Evolutionary conservation across 306 rosid species (phyloP), one percentile per base, ranked within the genome.

Genomic region (Casuarina equisetifolia): DNA sequence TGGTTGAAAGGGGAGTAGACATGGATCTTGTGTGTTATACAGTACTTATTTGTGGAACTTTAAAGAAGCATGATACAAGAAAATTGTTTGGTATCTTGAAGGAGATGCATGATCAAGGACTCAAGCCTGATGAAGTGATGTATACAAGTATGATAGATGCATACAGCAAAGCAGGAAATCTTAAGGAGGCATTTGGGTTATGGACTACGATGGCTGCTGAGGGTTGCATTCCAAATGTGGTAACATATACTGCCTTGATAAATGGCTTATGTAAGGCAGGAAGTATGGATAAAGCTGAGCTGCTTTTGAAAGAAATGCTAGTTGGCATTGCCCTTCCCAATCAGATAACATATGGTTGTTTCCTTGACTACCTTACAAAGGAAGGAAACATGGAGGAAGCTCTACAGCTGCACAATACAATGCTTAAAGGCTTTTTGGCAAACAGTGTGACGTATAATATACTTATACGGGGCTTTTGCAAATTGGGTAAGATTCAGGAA

Each of bases 111-210:
- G 79, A 81, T 81, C 87, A 81, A 78, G 89, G 94, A 77, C 67
- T 89, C 85, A 92, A 69, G 50, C 98, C 98, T 35, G 97, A 92
- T 87, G 75, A 68, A 55, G 85, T 92, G 57, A 82, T 94, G 63
- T 94, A 94, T 80, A 94, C 97, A 20, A 92, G 89, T 81, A 89
- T 94, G 92, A 89, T 94, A 45, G 95, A 94, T 45, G 81, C 91
- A 19, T 92, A 84, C 74, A 82, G 91, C 82, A 92, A 89, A 85
- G 85, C 85, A 68, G 95, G 97, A 76, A 83, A 81, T 36, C 86
- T 89, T 52, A 75, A 81, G 49, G 84, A 84, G 84, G 97, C 97
- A 40, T 74, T 79, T 82, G 89, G 85, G 50, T 71, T 90, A 77
- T 89, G 89, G 97, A 90, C 89, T 81, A 77, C 92, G 82, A 94